Evolutionary conservation across 2,329 filamentous ascomycete species (phyloP).

Genomic region (Cordyceps farinosa): DNA sequence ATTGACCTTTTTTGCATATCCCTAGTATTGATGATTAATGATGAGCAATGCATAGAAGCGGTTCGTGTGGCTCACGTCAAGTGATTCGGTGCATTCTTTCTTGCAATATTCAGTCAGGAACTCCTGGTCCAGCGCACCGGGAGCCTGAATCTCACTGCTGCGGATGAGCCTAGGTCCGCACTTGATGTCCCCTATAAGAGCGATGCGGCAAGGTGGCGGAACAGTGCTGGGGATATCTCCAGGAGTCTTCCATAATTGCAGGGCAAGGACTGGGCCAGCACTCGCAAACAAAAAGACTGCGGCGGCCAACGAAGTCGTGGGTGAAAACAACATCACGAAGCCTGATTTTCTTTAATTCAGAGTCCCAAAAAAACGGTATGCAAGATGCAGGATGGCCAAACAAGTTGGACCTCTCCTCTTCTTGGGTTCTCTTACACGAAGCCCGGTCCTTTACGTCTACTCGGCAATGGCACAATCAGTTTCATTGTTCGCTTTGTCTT

Average conservation of each 20-base stretch:
- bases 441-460: neutral
- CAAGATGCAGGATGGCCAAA: neutral
- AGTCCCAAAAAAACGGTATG: neutral
- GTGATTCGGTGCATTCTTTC: neutral
- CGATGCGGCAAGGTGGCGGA: neutral
- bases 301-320: neutral
- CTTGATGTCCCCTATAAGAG: neutral
- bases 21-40: neutral
- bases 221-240: neutral
- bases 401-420: neutral
- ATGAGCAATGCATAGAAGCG: neutral
- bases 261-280: neutral
- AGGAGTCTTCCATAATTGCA: neutral
- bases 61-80: neutral
- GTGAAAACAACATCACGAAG: neutral
- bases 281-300: neutral
- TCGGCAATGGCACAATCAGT: neutral
- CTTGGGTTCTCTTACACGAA: neutral
- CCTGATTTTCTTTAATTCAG: too few relatives aligned
- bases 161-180: neutral
- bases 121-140: neutral
- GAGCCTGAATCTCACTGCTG: neutral
- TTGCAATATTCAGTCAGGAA: slow-evolving; percentile 2
- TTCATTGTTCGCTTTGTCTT: too few relatives aligned
- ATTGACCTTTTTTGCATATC: neutral